Base-by-base conservation (phyloP, 805 yeast species). In the Candida lessepsii region DNA sequence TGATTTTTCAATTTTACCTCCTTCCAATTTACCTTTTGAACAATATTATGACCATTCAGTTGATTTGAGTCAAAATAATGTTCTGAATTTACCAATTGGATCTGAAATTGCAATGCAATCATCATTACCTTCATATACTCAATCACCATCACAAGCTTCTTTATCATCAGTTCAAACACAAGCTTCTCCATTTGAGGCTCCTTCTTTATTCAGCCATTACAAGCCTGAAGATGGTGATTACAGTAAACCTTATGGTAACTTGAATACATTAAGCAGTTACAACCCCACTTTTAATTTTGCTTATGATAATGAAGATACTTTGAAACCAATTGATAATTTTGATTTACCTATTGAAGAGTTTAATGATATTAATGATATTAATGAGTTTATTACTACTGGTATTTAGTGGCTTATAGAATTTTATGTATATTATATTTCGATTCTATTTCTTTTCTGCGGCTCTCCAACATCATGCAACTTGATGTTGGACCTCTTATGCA, bases 331-430 rank as follows among this genome's bases (percentile, higher is more conserved):
- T 24, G 37, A 38, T 23, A 29, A 34, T 17, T 29, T 29, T 14
- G 36, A 35, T 4, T 29, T 35, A 26, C 39, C 37, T 28, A 15
- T 35, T 29, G 43, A 40, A 21, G 39, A 40, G 5, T 40, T 35
- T 42, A 45, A 41, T 29, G 46, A 42, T 24, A 27, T 42, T 39
- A 45, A 41, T 23, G 46, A 42, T 19, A 25, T 42, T 38, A 36
- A 41, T 23, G 49, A 45, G 6, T 42, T 46, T 46, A 42, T 46
- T 24, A 40, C 49, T 37, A 38, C 46, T 33, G 46, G 39, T 37
- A 28, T 30, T 34, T 34, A 34, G 37, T 34, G 23, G 15, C 21
- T 32, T 35, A 35, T 26, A 26, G 29, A 26, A 26, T 8, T 26
- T 26, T 20, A 20, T 20, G 23, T 20, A 20, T n/a, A n/a, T 7